These are phyloP conservation scores for Paecilomyces formosus DNA, from an alignment of 2,329 filamentous ascomycete genomes.

Conservation along the genomic window DNA sequence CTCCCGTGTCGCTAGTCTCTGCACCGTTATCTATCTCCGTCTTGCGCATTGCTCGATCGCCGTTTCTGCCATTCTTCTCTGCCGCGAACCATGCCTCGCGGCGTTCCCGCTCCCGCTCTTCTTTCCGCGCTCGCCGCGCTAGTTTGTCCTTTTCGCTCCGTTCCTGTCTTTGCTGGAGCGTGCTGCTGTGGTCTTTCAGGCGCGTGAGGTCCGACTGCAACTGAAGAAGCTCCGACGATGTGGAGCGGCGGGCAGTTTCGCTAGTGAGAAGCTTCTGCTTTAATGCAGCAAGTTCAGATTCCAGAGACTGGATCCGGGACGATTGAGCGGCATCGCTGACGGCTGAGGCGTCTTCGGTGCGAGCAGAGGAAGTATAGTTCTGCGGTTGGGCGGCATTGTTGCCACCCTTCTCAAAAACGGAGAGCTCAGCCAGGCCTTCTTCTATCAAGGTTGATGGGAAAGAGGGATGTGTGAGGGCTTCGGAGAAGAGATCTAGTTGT, in stretches of 20 bases:
- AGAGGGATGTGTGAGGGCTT: conserved; percentile 30
- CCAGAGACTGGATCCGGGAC: conserved; percentile 23
- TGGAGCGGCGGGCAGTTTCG: conserved; percentile 28
- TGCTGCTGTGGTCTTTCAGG: conserved; percentile 30
- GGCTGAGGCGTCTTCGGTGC: neutral
- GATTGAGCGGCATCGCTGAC: conserved; percentile 11
- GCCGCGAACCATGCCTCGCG: conserved; percentile 39
- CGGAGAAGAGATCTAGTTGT: conserved; percentile 21
- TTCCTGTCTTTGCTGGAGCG: conserved; percentile 32
- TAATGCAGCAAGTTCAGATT: conserved; percentile 31
- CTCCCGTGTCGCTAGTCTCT: conserved; percentile 28
- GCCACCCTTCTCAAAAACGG: conserved; percentile 13
- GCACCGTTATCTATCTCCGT: conserved; percentile 29
- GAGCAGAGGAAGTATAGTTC: neutral
- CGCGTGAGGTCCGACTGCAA: conserved; percentile 27
- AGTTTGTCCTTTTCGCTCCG: conserved; percentile 23
- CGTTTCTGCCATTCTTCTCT: conserved; percentile 36
- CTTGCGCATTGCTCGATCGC: conserved; percentile 29
- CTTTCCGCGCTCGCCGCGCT: conserved; percentile 28
- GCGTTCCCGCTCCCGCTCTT: conserved; percentile 31
- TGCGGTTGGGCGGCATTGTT: neutral
- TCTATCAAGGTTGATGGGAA: conserved; percentile 33
- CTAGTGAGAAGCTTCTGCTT: conserved; percentile 29
- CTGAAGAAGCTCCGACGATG: conserved; percentile 26
- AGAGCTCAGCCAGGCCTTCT: conserved; percentile 33